Evolutionary conservation across 805 yeast genomes (phyloP).

Genomic region (Candida broadrunensis): DNA sequence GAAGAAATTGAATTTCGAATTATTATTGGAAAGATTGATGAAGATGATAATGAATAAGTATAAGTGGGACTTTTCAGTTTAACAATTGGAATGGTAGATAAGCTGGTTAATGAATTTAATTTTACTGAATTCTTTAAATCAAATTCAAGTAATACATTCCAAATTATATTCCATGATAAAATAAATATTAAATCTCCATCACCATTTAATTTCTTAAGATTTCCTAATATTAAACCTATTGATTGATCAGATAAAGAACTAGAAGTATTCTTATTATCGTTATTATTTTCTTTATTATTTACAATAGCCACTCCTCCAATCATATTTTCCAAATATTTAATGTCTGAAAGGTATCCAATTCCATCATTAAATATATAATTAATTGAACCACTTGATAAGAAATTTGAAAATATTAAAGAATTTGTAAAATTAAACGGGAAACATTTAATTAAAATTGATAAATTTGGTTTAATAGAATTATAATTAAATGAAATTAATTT

Average conservation of each 20-base stretch:
- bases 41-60: not conserved
- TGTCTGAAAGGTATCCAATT: constrained; percentile 33
- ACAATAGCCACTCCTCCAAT: constrained; percentile 33
- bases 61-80: no score
- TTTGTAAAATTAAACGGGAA: constrained; percentile 31
- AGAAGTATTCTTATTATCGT: no score
- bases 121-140: not conserved
- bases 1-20: not conserved
- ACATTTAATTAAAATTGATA: constrained; percentile 12
- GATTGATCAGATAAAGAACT: no score
- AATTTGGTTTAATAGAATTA: not conserved
- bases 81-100: not conserved
- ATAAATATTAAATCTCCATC: constrained; percentile 42
- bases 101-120: not conserved
- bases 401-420: constrained; percentile 24
- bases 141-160: constrained; percentile 1
- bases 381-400: constrained; percentile 19
- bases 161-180: constrained; percentile 23
- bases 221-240: constrained; percentile 40
- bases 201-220: constrained; percentile 36
- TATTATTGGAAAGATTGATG: not conserved
- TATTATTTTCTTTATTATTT: not conserved
- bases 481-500: constrained; percentile 2
- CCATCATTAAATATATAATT: constrained; percentile 18
- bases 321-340: constrained; percentile 45